Evolutionary conservation across 176 grass and related monocot species (phyloP).

Genomic region (Cymbopogon citratus): DNA sequence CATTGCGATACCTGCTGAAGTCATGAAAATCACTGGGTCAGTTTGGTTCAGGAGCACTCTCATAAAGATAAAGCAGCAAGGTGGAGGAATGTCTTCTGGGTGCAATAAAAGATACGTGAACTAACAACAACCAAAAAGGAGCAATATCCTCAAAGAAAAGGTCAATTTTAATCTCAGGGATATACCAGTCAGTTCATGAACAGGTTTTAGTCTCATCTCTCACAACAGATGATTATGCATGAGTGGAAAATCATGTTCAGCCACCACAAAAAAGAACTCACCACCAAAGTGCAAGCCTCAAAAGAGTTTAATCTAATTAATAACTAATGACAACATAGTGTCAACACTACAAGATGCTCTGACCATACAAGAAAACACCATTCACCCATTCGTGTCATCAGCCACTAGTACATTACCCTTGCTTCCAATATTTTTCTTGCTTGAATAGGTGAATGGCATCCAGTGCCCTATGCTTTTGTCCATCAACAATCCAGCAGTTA

Average conservation of each 20-base stretch:
- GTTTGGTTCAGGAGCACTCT: background rate
- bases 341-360: slow-evolving; percentile 1
- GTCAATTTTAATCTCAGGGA: slow-evolving; percentile 14
- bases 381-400: background rate
- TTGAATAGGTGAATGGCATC: background rate
- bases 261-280: background rate
- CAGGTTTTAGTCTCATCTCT: background rate
- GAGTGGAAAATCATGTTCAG: background rate
- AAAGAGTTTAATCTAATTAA: slow-evolving; percentile 6
- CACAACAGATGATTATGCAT: background rate
- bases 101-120: background rate
- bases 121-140: background rate
- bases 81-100: background rate
- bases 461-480: background rate
- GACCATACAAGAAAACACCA: slow-evolving; percentile 5
- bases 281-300: slow-evolving; percentile 7
- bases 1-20: background rate
- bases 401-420: background rate
- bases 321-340: slow-evolving; percentile 23
- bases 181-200: background rate
- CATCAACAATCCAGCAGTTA: background rate
- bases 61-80: background rate
- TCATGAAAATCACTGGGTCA: background rate
- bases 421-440: background rate
- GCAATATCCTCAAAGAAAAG: background rate